Evolutionary conservation across 2,329 filamentous ascomycete species (phyloP).

Genomic region (Exophiala viscosa): DNA sequence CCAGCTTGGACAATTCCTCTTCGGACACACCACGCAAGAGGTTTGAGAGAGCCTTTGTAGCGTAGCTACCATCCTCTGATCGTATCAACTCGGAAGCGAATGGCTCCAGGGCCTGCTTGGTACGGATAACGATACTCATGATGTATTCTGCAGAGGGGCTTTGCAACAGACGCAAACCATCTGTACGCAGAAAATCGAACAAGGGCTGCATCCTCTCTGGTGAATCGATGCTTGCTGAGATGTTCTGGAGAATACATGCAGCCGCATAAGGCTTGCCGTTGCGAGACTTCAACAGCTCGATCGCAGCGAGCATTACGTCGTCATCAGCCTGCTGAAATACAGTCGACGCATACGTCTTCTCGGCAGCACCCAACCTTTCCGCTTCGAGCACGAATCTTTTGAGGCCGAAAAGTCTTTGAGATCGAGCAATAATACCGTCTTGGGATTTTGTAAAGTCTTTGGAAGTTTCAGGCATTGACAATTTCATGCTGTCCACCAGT

Average conservation of each 20-base stretch:
- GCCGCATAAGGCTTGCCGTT: conserved; percentile 67
- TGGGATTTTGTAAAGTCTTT: conserved; percentile 73
- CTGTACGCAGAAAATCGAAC: conserved; percentile 51
- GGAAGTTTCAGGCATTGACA: conserved; percentile 76
- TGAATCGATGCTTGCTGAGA: conserved; percentile 41
- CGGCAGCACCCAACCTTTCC: neutral
- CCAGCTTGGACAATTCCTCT: conserved; percentile 5
- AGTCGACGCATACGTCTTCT: conserved; percentile 14
- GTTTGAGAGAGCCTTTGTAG: conserved; percentile 5
- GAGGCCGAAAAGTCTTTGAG: conserved; percentile 64
- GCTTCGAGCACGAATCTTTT: conserved; percentile 29
- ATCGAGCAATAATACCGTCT: conserved; percentile 61
- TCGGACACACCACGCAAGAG: conserved; percentile 11
- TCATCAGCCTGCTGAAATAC: conserved; percentile 11
- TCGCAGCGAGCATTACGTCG: conserved; percentile 44
- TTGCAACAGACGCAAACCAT: conserved; percentile 57
- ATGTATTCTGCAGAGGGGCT: conserved; percentile 68
- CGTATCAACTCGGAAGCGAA: conserved; percentile 36
- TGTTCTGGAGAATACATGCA: conserved; percentile 54
- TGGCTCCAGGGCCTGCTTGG: conserved; percentile 33
- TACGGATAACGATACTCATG: conserved; percentile 59
- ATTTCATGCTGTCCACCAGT: conserved; percentile 65
- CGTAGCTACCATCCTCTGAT: conserved; percentile 29
- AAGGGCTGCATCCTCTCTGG: conserved; percentile 38
- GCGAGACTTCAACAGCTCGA: conserved; percentile 49